A percentile compares a stretch with the other conserved stretches of the same genome.
phyloP scores from a whole-genome alignment of 371 early-diverging fungal species.

The Mortierella sp. region DNA sequence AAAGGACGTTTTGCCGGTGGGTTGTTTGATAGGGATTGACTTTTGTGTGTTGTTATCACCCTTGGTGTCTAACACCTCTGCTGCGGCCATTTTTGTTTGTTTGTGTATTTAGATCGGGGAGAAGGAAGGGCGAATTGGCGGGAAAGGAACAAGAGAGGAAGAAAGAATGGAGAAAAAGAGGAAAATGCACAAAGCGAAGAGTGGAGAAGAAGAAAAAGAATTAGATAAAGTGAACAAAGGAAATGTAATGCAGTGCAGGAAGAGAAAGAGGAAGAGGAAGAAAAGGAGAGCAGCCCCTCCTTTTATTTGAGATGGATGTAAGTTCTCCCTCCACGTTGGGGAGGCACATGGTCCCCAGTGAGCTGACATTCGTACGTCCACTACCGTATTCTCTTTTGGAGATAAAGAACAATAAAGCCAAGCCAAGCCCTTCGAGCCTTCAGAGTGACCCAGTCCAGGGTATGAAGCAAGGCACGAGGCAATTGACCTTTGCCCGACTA shows the following conservation, averaged over 20 bases:
- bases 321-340: constrained; percentile 1
- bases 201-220: not conserved
- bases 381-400: not conserved
- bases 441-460: no score
- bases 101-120: not conserved
- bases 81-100: not conserved
- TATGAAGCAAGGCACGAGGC: no score
- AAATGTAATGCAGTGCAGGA: not conserved
- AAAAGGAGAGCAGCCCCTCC: not conserved
- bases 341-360: not conserved
- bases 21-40: not conserved
- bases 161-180: not conserved
- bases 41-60: not conserved
- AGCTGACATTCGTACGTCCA: not conserved
- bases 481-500: no score
- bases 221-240: not conserved
- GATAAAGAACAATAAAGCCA: not conserved
- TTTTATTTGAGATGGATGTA: not conserved
- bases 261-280: no score
- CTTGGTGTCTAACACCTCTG: not conserved
- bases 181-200: not conserved
- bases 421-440: not conserved
- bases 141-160: not conserved
- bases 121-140: not conserved
- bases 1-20: not conserved